phyloP scores from a whole-genome alignment of 305 asterid species.

The Solanum hybrid region DNA sequence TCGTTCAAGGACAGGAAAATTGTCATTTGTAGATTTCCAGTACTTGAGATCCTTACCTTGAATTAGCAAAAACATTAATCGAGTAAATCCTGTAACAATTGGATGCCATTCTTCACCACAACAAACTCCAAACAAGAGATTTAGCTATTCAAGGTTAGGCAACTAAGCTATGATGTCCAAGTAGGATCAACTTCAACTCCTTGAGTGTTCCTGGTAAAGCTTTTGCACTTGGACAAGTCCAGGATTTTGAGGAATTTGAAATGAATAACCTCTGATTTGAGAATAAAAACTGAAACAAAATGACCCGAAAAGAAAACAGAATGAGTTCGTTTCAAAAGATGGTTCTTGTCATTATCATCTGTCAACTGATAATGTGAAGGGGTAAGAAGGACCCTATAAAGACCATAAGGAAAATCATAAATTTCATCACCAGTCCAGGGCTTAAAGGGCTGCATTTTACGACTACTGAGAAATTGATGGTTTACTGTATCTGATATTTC shows the following conservation, averaged over 20 bases:
- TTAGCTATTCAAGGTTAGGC: background rate
- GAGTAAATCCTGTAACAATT: background rate
- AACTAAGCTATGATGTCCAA: background rate
- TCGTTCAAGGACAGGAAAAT: no score
- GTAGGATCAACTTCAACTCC: background rate
- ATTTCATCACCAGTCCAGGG: no score
- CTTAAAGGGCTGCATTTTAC: no score
- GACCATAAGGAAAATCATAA: no score
- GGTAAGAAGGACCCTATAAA: background rate
- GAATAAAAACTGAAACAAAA: background rate
- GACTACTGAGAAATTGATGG: no score
- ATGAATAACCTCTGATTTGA: no score
- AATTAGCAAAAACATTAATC: no score
- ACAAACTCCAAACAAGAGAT: background rate
- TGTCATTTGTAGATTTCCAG: no score
- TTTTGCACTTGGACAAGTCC: background rate
- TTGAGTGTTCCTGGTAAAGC: background rate
- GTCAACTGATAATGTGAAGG: background rate
- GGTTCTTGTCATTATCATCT: no score
- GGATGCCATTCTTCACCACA: background rate
- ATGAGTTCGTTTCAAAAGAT: background rate
- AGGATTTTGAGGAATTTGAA: no score
- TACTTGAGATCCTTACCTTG: no score
- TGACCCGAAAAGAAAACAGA: background rate
- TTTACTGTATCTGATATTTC: no score